Evolutionary conservation across 805 yeast species (phyloP).

Genomic region (Ogataea ramenticola): DNA sequence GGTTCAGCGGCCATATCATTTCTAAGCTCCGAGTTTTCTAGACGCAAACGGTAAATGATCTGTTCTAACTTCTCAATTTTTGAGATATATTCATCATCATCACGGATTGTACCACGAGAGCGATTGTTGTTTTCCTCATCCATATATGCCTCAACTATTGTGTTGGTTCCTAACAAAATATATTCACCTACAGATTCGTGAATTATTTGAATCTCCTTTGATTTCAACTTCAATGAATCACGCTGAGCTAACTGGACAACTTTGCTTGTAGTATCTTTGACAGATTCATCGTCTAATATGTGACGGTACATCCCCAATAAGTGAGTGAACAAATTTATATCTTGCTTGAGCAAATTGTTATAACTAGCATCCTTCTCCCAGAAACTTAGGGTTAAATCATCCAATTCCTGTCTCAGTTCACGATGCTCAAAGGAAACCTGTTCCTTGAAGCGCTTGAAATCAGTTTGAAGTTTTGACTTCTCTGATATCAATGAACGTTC

Average conservation of each 20-base stretch:
- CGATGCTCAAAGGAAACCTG: background rate
- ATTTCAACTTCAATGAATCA: conserved; percentile 15
- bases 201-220: conserved; percentile 24
- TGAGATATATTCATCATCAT: no score
- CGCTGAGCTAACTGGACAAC: conserved; percentile 33
- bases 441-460: background rate
- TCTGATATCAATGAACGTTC: background rate
- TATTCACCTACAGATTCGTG: conserved; percentile 31
- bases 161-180: conserved; percentile 52
- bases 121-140: no score
- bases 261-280: conserved; percentile 50
- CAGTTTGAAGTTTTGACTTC: background rate
- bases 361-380: background rate
- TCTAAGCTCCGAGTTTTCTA: background rate
- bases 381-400: background rate
- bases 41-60: background rate
- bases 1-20: background rate
- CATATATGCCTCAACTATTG: conserved; percentile 43
- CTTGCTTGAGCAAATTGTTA: conserved; percentile 21
- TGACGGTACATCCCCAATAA: conserved; percentile 43
- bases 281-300: conserved; percentile 51
- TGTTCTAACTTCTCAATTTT: background rate
- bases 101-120: no score
- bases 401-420: background rate
- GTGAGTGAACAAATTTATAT: conserved; percentile 40